Conservation (phyloP, 441 rosid species). For the Erodium texanum region DNA sequence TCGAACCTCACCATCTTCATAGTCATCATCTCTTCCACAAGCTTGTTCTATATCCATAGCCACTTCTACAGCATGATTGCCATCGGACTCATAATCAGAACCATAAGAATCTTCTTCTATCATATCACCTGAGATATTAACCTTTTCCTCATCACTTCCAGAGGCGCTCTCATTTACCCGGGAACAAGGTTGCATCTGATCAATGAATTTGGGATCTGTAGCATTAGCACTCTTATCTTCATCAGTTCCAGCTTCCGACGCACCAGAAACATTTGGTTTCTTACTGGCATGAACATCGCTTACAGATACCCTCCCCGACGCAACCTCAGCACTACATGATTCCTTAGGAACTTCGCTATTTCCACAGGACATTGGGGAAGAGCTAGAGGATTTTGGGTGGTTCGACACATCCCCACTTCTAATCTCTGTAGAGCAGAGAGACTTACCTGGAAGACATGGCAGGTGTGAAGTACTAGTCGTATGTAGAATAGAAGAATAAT, state of each 20-base stretch:
- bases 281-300: constrained; percentile 22
- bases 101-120: constrained; percentile 31
- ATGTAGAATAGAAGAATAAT: neutral
- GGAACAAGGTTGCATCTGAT: constrained; percentile 26
- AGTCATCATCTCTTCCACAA: constrained; percentile 33
- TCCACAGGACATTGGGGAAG: constrained; percentile 16
- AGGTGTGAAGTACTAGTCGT: constrained; percentile 12
- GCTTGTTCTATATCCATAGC: constrained; percentile 33
- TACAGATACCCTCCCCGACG: constrained; percentile 17
- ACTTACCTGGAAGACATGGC: constrained; percentile 11
- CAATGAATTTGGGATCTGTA: constrained; percentile 12
- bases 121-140: constrained; percentile 43
- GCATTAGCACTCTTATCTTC: constrained; percentile 27
- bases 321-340: constrained; percentile 19
- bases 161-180: constrained; percentile 34
- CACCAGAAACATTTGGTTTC: constrained; percentile 5
- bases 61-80: constrained; percentile 27
- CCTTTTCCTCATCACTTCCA: constrained; percentile 51
- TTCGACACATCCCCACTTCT: constrained; percentile 12
- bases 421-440: constrained; percentile 22
- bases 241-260: constrained; percentile 20
- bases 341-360: constrained; percentile 22
- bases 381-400: constrained; percentile 3
- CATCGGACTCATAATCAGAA: constrained; percentile 46
- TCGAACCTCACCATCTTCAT: constrained; percentile 60